Percentiles rank a stretch among this genome's conserved stretches.
Conservation (phyloP, 805 yeast species). For the Starmerella etchellsii region DNA sequence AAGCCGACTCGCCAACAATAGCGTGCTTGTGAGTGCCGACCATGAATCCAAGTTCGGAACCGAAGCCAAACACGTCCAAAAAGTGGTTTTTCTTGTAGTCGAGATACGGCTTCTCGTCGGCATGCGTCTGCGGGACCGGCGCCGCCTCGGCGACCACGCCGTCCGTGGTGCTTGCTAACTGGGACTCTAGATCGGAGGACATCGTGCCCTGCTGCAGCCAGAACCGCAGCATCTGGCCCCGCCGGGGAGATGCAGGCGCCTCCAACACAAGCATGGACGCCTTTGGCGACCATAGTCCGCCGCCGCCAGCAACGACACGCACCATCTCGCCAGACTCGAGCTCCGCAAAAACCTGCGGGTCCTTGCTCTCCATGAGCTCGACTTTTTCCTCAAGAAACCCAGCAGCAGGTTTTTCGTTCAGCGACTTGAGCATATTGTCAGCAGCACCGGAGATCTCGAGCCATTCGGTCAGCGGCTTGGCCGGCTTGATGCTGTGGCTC, state of each 20-base stretch:
- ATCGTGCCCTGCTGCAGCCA: slow-evolving; percentile 16
- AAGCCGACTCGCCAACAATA: slow-evolving; percentile 23
- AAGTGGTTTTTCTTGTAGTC: slow-evolving; percentile 16
- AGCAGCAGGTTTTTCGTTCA: slow-evolving; percentile 47
- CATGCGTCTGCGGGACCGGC: slow-evolving; percentile 21
- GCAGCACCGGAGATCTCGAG: slow-evolving; percentile 37
- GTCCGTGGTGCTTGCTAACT: slow-evolving; percentile 9
- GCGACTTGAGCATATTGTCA: slow-evolving; percentile 47
- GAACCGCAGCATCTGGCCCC: slow-evolving; percentile 40
- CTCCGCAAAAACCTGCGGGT: slow-evolving; percentile 22
- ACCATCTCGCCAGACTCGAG: slow-evolving; percentile 26
- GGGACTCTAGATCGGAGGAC: slow-evolving; percentile 16
- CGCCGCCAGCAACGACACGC: slow-evolving; percentile 62
- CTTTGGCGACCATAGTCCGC: slow-evolving; percentile 65
- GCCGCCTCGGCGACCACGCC: slow-evolving; percentile 22
- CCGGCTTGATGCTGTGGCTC: slow-evolving; percentile 12
- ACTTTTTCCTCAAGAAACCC: slow-evolving; percentile 34
- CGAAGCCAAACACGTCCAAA: slow-evolving; percentile 24
- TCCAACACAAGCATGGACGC: slow-evolving; percentile 54
- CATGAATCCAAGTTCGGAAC: slow-evolving; percentile 26
- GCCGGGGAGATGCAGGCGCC: slow-evolving; percentile 36
- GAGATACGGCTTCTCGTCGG: slow-evolving; percentile 14
- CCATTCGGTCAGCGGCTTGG: slow-evolving; percentile 12
- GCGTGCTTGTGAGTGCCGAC: slow-evolving; percentile 23
- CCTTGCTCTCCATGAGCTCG: slow-evolving; percentile 12